Percentiles rank a stretch among this genome's conserved stretches.
Conservation (phyloP, 169 alveolate species). For the Eimeria acervulina region DNA sequence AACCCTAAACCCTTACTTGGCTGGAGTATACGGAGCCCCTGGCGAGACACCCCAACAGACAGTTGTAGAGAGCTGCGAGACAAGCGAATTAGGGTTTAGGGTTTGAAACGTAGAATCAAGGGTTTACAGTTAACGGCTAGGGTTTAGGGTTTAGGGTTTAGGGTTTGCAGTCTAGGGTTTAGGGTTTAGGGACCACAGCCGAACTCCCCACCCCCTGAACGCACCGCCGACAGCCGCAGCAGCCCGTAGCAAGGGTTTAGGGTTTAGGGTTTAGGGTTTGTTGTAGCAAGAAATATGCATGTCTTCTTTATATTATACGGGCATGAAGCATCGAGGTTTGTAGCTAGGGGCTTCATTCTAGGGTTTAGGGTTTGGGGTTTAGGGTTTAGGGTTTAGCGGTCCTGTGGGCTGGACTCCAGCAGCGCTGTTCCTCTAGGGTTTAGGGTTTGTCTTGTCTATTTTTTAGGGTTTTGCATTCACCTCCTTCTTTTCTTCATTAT, state of each 20-base stretch:
- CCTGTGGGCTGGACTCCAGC: too few species aligned
- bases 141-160: conserved; percentile 24
- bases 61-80: not conserved
- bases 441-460: not conserved
- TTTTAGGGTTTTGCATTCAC: not conserved
- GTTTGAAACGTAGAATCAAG: not conserved
- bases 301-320: too few species aligned
- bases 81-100: not conserved
- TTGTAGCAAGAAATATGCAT: not conserved
- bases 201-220: not conserved
- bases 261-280: conserved; percentile 20
- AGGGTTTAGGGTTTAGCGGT: not conserved
- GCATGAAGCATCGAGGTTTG: not conserved
- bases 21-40: not conserved
- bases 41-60: conserved; percentile 16
- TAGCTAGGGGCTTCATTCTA: too few species aligned
- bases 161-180: conserved; percentile 13
- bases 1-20: conserved; percentile 30
- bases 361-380: too few species aligned
- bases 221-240: conserved; percentile 47
- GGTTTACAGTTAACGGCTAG: not conserved
- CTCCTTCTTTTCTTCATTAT: not conserved
- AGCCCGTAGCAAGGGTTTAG: conserved; percentile 2
- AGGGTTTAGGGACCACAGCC: conserved; percentile 11
- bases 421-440: not conserved